Percentiles rank a stretch among this genome's conserved stretches.
Evolutionary conservation across 768 basidiomycete genomes (phyloP).

Genomic region (Tulasnella sp.): DNA sequence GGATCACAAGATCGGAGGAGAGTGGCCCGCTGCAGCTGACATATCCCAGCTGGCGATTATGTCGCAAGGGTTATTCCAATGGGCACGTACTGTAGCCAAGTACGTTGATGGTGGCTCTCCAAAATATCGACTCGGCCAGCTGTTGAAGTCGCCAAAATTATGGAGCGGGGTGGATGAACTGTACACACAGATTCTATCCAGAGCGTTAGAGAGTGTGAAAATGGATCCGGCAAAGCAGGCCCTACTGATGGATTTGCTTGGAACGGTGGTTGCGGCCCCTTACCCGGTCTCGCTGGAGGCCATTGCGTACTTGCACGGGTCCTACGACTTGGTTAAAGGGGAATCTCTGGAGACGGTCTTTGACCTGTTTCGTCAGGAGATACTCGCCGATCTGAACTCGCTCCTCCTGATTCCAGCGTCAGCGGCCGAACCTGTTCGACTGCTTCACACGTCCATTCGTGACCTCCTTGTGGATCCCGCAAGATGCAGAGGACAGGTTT

Average conservation of each 20-base stretch:
- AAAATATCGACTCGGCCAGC: neutral
- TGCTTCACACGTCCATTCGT: neutral
- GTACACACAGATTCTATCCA: neutral
- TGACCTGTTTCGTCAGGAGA: neutral
- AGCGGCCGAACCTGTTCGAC: neutral
- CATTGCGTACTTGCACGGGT: neutral
- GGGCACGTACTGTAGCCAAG: neutral
- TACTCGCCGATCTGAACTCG: neutral
- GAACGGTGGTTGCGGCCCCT: neutral
- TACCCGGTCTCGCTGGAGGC: neutral
- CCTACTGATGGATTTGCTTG: neutral
- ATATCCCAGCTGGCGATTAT: neutral
- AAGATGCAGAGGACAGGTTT: neutral
- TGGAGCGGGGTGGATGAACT: neutral
- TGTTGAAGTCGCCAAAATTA: neutral
- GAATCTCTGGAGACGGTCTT: neutral
- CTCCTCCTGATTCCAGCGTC: neutral
- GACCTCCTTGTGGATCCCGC: neutral
- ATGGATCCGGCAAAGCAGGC: neutral
- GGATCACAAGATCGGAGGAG: neutral
- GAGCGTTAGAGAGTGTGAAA: neutral
- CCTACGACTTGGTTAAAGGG: neutral
- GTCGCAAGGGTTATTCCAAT: neutral
- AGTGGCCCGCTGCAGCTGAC: neutral
- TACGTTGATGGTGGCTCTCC: neutral